A percentile compares a stretch with the other conserved stretches of the same genome.
Conservation (phyloP, 2,329 filamentous ascomycete genomes). For the Sporothrix variecibatus region DNA sequence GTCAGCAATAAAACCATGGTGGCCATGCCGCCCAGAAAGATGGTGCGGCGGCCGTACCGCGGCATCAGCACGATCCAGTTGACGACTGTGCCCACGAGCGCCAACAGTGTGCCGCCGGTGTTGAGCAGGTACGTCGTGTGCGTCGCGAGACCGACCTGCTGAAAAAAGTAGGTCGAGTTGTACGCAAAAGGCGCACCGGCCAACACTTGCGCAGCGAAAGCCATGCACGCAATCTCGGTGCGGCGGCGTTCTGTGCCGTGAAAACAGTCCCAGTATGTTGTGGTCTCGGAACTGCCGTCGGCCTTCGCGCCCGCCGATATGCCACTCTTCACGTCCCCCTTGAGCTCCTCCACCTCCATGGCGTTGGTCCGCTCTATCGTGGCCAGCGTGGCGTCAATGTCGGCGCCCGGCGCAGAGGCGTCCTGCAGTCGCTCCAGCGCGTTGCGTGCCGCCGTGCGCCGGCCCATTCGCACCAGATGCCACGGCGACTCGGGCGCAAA, state of each 20-base stretch:
- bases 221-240: slow-evolving; percentile 48
- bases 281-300: slow-evolving; percentile 37
- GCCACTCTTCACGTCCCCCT: background rate
- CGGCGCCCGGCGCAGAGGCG: slow-evolving; percentile 30
- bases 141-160: slow-evolving; percentile 37
- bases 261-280: slow-evolving; percentile 52
- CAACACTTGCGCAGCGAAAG: slow-evolving; percentile 37
- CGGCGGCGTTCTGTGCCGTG: slow-evolving; percentile 47
- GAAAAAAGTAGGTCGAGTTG: slow-evolving; percentile 34
- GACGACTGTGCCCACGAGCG: slow-evolving; percentile 27
- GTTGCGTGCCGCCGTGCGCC: slow-evolving; percentile 38
- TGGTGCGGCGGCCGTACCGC: slow-evolving; percentile 28
- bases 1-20: slow-evolving; percentile 29
- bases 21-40: slow-evolving; percentile 30
- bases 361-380: slow-evolving; percentile 49
- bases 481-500: slow-evolving; percentile 52
- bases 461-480: slow-evolving; percentile 46
- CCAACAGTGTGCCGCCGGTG: slow-evolving; percentile 40
- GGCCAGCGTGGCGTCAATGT: slow-evolving; percentile 37
- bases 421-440: slow-evolving; percentile 37
- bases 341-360: slow-evolving; percentile 42
- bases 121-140: slow-evolving; percentile 38
- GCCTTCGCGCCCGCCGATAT: slow-evolving; percentile 28
- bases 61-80: slow-evolving; percentile 30
- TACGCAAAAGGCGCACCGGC: slow-evolving; percentile 42